Base-by-base conservation (phyloP, 116 monocot genomes). In the Phalaenopsis hybrid region DNA sequence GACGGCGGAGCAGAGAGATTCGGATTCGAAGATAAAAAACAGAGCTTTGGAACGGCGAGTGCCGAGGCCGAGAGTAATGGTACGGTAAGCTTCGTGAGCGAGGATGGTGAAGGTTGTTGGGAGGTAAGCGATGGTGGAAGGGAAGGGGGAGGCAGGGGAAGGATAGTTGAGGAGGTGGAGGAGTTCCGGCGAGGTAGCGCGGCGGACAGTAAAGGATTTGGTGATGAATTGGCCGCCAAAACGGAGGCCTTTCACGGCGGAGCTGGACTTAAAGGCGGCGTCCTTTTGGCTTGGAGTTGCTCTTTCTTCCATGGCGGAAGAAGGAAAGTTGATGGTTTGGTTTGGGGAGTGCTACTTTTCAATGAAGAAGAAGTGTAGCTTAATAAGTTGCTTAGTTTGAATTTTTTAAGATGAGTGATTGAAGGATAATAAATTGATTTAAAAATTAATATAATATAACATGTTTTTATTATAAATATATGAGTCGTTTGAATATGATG, bases 41-140 rank as follows among this genome's bases (percentile, higher is more conserved):
- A 95, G 75, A 21, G 77, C 89, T 85, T 95, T 95, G 77, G 95
- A 95, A 79, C 90, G 93, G 50, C 88, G 89, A 57, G 93, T 93
- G 83, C 95, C 95, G 23, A 95, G 93, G 75, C 95, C 95, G 10
- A 95, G 91, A 0, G 95, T 95, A 67, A 95, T 85, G 44, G 95
- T 95, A 84, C 88, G 93, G 90, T 89, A 93, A 1, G 95, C 93
- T 44, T 90, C 85, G 82, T 95, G 95, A 15, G 95, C 95, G 9
- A 95, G 85, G 83, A 95, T 93, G 79, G 95, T 93, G 91, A 95
- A 95, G 90, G 85, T 93, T 81, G 95, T 95, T 51, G 95, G 95
- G 5, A 95, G 50, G 82, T 90, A 95, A n/a, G 91, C 77, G 49
- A 85, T 86, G 76, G 91, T 88, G 13, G 95, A 91, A 13, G 93